Base-by-base conservation (phyloP, 768 basidiomycete species). In the Clavulina sp. region DNA sequence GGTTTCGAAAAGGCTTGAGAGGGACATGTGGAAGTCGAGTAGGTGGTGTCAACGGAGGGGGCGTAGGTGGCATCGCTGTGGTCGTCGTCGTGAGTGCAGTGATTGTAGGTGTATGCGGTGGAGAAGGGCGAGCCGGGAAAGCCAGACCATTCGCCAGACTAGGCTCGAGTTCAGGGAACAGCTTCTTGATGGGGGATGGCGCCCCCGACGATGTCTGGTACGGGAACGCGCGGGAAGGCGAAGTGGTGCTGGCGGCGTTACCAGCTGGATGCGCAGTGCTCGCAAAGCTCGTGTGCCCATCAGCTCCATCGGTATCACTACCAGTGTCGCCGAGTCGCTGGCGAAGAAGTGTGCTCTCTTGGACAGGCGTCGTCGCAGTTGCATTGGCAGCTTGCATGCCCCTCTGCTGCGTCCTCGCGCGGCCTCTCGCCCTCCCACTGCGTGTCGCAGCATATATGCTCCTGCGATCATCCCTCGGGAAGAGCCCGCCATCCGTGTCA, bases 1-100 rank as follows among this genome's bases (percentile, higher is more conserved):
- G 92, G 60, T 99, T 95, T 47, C 86, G 80, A 67, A 96, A 99
- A 4, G 95, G 95, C 46, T 84, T 79, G 5, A 99, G 69, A 31
- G 92, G 93, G 46, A 99, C 89, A 53, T 91, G 86, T 1, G 84
- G 85, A 41, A 87, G 67, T 54, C 73, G 72, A 50, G 50, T 38
- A 13, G 28, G 21, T n/a, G n/a, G n/a, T n/a, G n/a, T n/a, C n/a
- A n/a, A n/a, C n/a, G n/a, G n/a, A n/a, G n/a, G n/a, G n/a, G n/a
- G n/a, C n/a, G n/a, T n/a, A n/a, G n/a, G n/a, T n/a, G n/a, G n/a
- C n/a, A n/a, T n/a, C n/a, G n/a, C n/a, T n/a, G n/a, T n/a, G n/a
- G n/a, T n/a, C n/a, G n/a, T n/a, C n/a, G n/a, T n/a, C n/a, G n/a
- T n/a, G n/a, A n/a, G n/a, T 46, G 43, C 16, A 46, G 9, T 46